A percentile compares a stretch with the other conserved stretches of the same genome.
Evolutionary conservation across 2,329 filamentous ascomycete species (phyloP).

Genomic region (Coniella lustricola): DNA sequence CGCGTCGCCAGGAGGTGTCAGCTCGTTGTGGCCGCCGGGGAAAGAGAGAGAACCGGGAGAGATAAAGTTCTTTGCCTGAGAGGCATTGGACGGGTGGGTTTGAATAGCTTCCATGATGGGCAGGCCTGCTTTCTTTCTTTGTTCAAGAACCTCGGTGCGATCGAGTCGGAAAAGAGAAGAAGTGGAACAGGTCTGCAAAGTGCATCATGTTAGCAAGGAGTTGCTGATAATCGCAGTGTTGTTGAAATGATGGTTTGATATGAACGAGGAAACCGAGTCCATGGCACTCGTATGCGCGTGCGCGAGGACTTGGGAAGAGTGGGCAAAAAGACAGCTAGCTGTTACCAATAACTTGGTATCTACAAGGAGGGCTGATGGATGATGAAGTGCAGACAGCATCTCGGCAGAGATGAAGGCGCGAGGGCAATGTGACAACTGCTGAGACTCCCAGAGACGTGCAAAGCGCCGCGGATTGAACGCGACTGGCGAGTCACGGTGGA

Average conservation of each 20-base stretch:
- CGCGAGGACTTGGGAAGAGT: neutral
- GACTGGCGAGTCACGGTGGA: conserved; percentile 17
- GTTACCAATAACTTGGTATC: neutral
- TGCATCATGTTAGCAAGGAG: too few relatives aligned
- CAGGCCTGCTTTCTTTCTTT: too few relatives aligned
- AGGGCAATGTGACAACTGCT: conserved; percentile 2
- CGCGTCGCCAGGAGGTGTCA: conserved; percentile 72
- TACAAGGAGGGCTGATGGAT: neutral
- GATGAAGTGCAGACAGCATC: neutral
- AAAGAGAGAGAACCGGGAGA: conserved; percentile 89
- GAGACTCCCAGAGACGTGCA: conserved; percentile 17
- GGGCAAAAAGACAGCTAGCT: conserved; percentile 8
- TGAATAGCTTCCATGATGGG: conserved; percentile 78
- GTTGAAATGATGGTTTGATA: neutral
- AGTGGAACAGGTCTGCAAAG: conserved; percentile 21
- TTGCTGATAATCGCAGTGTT: neutral
- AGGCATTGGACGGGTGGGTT: conserved; percentile 84
- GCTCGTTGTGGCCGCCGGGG: conserved; percentile 72
- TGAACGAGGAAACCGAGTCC: neutral
- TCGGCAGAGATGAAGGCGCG: neutral
- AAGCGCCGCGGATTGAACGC: conserved; percentile 16
- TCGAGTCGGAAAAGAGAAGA: neutral
- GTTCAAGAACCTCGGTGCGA: neutral
- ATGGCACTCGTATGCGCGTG: too few relatives aligned
- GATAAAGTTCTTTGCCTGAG: conserved; percentile 93